Conservation (phyloP, 352 stramenopile genomes). For the Phytophthora litchii region DNA sequence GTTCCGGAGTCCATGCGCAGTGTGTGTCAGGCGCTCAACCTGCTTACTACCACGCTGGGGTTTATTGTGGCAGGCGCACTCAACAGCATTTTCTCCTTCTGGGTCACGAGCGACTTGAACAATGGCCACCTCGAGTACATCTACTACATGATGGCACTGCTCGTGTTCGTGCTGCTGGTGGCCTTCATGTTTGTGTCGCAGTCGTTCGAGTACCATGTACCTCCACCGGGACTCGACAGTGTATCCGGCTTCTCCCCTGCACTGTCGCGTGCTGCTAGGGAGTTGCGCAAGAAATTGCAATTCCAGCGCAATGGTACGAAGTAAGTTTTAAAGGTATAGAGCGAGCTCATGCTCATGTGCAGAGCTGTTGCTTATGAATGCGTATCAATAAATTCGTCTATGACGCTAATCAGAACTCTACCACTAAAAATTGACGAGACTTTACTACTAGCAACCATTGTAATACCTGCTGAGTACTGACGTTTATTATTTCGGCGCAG, state of each 20-base stretch:
- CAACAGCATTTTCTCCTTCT: constrained; percentile 91
- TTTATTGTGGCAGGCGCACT: constrained; percentile 83
- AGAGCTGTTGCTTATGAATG: neutral
- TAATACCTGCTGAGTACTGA: constrained; percentile 5
- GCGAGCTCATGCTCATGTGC: neutral
- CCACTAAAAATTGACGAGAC: too few species aligned
- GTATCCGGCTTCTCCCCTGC: constrained; percentile 71
- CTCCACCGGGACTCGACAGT: constrained; percentile 44
- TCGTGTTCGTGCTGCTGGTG: constrained; percentile 69
- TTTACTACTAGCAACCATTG: neutral
- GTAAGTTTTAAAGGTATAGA: constrained; percentile 3
- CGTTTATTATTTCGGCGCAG: constrained; percentile 18
- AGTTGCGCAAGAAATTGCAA: constrained; percentile 46
- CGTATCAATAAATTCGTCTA: constrained; percentile 12
- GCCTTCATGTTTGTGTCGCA: constrained; percentile 73
- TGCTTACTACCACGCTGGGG: constrained; percentile 90
- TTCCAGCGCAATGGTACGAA: constrained; percentile 36
- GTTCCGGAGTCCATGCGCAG: constrained; percentile 91
- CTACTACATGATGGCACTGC: constrained; percentile 81
- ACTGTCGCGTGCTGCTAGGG: constrained; percentile 53
- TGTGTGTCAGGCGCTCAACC: constrained; percentile 89
- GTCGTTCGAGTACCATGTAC: constrained; percentile 83
- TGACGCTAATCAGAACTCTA: too few species aligned
- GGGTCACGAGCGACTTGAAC: constrained; percentile 91
- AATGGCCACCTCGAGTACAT: constrained; percentile 90